phyloP scores from a whole-genome alignment of 176 grass and related monocot genomes.

The Rhynchospora pubera region DNA sequence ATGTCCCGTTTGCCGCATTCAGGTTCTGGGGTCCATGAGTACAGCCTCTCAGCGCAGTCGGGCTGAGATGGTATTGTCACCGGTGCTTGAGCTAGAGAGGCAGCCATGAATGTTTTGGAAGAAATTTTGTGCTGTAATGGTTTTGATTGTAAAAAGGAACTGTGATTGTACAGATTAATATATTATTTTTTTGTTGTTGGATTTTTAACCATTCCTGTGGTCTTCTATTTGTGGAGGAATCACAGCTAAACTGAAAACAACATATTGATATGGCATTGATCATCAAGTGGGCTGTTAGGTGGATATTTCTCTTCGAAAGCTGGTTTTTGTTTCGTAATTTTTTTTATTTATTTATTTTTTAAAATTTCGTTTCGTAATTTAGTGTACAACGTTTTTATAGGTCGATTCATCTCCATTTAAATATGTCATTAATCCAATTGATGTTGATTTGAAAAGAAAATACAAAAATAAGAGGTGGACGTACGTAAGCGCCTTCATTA shows the following conservation, averaged over 20 bases:
- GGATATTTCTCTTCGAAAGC: neutral
- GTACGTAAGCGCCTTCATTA: neutral
- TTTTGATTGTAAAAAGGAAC: neutral
- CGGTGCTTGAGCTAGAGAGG: neutral
- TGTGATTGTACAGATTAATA: neutral
- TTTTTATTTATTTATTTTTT: too few species aligned
- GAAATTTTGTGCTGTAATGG: neutral
- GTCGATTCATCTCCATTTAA: neutral
- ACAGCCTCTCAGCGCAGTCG: neutral
- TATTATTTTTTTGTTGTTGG: neutral
- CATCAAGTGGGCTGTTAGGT: neutral
- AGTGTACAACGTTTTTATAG: neutral
- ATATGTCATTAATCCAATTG: neutral
- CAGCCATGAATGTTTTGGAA: neutral
- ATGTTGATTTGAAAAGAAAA: neutral
- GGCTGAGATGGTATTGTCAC: neutral
- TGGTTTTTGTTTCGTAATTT: too few species aligned
- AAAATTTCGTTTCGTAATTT: neutral
- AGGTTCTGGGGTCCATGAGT: neutral
- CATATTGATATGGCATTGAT: neutral
- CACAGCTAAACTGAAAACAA: neutral
- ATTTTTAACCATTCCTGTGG: neutral
- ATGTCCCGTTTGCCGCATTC: conserved; percentile 46
- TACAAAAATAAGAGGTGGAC: neutral
- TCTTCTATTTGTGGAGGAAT: neutral